phyloP scores from a whole-genome alignment of 176 grass and related monocot genomes.

The Leersia perrieri region DNA sequence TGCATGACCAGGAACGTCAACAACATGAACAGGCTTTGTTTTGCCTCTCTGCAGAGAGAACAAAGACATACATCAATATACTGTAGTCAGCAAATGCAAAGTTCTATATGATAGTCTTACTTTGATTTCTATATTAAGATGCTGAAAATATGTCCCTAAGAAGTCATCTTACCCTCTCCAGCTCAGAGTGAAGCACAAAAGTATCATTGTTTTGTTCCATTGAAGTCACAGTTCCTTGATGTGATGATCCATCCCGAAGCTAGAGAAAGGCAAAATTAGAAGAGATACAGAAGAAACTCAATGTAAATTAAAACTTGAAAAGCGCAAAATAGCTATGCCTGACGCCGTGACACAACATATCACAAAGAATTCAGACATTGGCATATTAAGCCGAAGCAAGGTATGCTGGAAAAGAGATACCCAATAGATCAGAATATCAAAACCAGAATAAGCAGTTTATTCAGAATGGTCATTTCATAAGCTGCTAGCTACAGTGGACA shows the following conservation, averaged over 20 bases:
- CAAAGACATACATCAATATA: neutral
- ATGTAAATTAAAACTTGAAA: neutral
- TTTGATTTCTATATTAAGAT: conserved; percentile 1
- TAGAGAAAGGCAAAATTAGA: conserved; percentile 31
- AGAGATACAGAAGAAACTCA: neutral
- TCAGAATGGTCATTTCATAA: conserved; percentile 1
- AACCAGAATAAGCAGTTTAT: neutral
- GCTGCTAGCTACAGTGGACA: neutral
- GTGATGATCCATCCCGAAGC: conserved; percentile 91
- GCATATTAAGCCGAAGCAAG: neutral
- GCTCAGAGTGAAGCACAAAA: conserved; percentile 79
- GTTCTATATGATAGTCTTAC: neutral
- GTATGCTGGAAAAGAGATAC: neutral
- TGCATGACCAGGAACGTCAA: conserved; percentile 98
- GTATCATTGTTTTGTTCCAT: conserved; percentile 91
- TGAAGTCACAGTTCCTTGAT: conserved; percentile 91
- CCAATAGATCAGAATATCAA: neutral
- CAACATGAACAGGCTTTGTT: conserved; percentile 73
- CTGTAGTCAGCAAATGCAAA: neutral
- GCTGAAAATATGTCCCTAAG: neutral
- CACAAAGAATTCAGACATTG: neutral
- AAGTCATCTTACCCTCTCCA: conserved; percentile 52
- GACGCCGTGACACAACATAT: neutral
- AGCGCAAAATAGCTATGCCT: neutral
- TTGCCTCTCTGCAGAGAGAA: conserved; percentile 59